Conservation (phyloP, 176 grass and related monocot species). For the Tillandsia leiboldiana region DNA sequence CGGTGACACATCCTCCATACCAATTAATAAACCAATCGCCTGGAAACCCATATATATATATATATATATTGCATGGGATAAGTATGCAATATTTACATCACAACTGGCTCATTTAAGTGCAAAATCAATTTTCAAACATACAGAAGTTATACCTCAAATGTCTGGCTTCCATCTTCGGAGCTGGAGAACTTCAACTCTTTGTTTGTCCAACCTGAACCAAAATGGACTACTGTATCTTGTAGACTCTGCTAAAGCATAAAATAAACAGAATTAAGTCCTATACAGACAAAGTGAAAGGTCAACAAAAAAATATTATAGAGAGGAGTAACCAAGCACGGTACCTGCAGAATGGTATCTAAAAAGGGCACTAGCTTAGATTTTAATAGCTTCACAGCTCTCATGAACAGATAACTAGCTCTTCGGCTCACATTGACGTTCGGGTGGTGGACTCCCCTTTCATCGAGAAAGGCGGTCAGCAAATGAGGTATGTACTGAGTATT, state of each 20-base stretch:
- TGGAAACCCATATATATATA: constrained; percentile 26
- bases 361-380: constrained; percentile 84
- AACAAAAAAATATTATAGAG: neutral
- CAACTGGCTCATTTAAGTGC: neutral
- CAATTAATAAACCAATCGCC: constrained; percentile 89
- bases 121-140: constrained; percentile 10
- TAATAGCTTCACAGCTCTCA: constrained; percentile 77
- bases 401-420: constrained; percentile 82
- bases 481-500: constrained; percentile 68
- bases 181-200: constrained; percentile 52
- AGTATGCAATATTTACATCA: constrained; percentile 19
- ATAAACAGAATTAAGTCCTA: constrained; percentile 17
- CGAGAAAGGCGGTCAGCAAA: constrained; percentile 66
- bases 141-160: constrained; percentile 61
- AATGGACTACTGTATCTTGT: constrained; percentile 65
- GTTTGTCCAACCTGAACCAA: constrained; percentile 42
- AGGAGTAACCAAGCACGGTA: neutral
- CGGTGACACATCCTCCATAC: constrained; percentile 71
- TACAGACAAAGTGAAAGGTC: constrained; percentile 23
- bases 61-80: neutral
- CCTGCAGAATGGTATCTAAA: constrained; percentile 86
- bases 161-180: constrained; percentile 94
- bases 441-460: constrained; percentile 83
- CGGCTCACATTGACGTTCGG: constrained; percentile 67
- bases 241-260: constrained; percentile 46